phyloP scores from a whole-genome alignment of 345 rosid genomes.

The Brassica nigra region DNA sequence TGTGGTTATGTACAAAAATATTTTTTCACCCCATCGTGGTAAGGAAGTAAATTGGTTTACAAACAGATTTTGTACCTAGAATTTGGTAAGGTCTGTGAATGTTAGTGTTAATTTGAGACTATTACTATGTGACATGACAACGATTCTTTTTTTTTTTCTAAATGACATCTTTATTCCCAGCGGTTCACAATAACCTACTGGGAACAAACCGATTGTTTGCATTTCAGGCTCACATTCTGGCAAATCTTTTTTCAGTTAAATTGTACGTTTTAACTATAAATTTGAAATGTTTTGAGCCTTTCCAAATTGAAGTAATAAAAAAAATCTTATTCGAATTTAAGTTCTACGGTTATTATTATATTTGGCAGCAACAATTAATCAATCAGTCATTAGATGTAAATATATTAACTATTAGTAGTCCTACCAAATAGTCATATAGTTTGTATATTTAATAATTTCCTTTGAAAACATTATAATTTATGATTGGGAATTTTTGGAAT shows the following conservation, averaged over 20 bases:
- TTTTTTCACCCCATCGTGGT: no score
- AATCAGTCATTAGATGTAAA: not conserved
- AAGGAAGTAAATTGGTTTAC: no score
- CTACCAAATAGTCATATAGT: conserved; percentile 18
- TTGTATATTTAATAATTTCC: not conserved
- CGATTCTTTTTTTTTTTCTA: no score
- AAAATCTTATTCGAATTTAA: not conserved
- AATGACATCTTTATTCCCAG: no score
- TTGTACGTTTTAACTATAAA: not conserved
- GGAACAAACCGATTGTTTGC: not conserved
- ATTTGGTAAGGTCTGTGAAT: no score
- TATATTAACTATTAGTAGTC: not conserved
- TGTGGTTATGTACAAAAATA: no score
- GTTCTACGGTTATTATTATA: not conserved
- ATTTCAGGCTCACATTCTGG: not conserved
- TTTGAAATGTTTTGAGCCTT: not conserved
- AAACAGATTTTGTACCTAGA: no score
- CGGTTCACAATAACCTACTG: not conserved
- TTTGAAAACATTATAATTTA: not conserved
- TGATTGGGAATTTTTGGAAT: conserved; percentile 4
- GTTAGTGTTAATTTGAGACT: no score
- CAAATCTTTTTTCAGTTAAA: not conserved
- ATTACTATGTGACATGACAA: no score
- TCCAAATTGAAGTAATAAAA: not conserved
- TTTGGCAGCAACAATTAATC: not conserved